Evolutionary conservation across 1,284 basidiomycete species (phyloP), one percentile per base, ranked within the genome.

Genomic region (Cryptococcus sp.): DNA sequence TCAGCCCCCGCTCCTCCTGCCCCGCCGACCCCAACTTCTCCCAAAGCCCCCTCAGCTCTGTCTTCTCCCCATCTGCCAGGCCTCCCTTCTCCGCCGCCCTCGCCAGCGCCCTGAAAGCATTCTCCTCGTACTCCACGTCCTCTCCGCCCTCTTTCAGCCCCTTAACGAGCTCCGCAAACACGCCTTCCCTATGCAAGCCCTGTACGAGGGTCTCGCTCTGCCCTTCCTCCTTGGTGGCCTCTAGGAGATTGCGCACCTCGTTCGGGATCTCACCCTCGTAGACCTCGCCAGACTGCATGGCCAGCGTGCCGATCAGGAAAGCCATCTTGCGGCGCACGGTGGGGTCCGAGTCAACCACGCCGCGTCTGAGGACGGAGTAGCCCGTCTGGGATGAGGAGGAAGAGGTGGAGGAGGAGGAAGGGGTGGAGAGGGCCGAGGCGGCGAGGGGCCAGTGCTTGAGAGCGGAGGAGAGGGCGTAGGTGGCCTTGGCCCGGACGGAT

Each of bases 401-500:
- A 21, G 62, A 33, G 43, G 49, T 72, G 33, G 66, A 69, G 36
- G 51, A 21, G 15, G 58, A 46, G 44, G 48, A 55, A 40, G 56
- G 39, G 11, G 55, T 28, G 8, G 55, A 60, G 18, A 69, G 46
- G 45, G 56, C 50, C n/a, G 61, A 55, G n/a, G 64, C 46, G 12
- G 75, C 69, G 4, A 56, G 47, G 6, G 64, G 63, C 60, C 61
- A 62, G 75, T 95, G 91, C 73, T 91, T 93, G 48, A 98, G 76
- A 0, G 92, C 74, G 0, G 89, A 87, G 0, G 91, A 94, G 13
- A 98, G 78, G 1, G 88, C 82, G 73, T 98, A 98, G 44, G 94
- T 83, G 0, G 88, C 91, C 76, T 95, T 95, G 36, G 88, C 84
- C 15, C 88, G 82, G 7, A 85, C 82, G 52, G 82, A 73, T 28